phyloP scores from a whole-genome alignment of 1,284 basidiomycete species.

The Chondrostereum purpureum region DNA sequence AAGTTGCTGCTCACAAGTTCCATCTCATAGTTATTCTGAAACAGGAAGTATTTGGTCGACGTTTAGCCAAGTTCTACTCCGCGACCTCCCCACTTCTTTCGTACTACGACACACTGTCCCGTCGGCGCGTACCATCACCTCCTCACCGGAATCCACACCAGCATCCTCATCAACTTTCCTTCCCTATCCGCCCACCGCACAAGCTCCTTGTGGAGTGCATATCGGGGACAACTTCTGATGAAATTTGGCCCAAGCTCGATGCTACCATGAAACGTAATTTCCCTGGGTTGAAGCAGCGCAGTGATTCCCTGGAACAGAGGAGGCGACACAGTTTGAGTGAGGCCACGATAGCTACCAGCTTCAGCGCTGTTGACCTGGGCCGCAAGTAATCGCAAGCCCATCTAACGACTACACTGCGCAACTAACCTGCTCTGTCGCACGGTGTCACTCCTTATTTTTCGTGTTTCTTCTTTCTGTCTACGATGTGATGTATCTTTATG shows the following conservation, averaged over 20 bases:
- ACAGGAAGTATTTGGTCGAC: slow-evolving; percentile 79
- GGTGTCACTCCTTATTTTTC: too few relatives aligned
- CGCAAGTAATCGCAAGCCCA: background rate
- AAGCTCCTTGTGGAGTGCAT: slow-evolving; percentile 64
- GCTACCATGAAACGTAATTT: slow-evolving; percentile 49
- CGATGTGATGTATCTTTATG: too few relatives aligned
- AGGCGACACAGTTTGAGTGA: slow-evolving; percentile 47
- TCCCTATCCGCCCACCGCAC: slow-evolving; percentile 31
- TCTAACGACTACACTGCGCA: too few relatives aligned
- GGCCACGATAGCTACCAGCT: slow-evolving; percentile 24
- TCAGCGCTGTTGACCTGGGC: background rate
- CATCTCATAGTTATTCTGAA: background rate
- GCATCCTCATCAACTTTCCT: slow-evolving; percentile 43
- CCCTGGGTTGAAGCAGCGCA: slow-evolving; percentile 49
- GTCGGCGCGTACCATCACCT: slow-evolving; percentile 17
- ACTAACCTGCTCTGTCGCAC: too few relatives aligned
- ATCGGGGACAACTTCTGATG: slow-evolving; percentile 81
- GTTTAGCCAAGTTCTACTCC: slow-evolving; percentile 79
- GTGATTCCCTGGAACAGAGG: slow-evolving; percentile 32
- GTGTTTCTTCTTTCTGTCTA: too few relatives aligned
- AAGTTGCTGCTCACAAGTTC: too few relatives aligned
- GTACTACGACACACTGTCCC: slow-evolving; percentile 56
- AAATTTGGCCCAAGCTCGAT: slow-evolving; percentile 87
- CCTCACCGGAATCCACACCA: slow-evolving; percentile 27
- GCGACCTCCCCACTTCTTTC: slow-evolving; percentile 82